Evolutionary conservation across 331 rosid genomes (phyloP), one percentile per base, ranked within the genome.

Genomic region (Pyrus hybrid): DNA sequence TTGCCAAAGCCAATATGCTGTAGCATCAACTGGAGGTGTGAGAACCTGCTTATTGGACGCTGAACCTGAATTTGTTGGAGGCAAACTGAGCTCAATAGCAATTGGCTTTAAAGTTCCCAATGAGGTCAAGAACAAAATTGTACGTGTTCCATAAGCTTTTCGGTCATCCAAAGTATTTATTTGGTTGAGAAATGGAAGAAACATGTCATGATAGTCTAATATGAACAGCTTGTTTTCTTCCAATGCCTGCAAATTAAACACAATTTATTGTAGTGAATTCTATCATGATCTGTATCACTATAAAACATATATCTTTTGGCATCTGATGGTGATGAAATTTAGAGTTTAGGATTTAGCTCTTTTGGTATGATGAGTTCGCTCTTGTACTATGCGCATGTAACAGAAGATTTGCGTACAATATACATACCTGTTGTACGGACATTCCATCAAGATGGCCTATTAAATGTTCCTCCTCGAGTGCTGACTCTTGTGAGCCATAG

Each of bases 1-100:
- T 61, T 86, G 78, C 92, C 92, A 88, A 0, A 82, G 81, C 92
- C 88, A 88, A 21, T 63, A 28, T 28, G 32, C 61, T 2, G 92
- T 86, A 16, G 85, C 77, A 58, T 82, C 56, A 65, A 71, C 43
- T 22, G 73, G 23, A 37, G 90, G 87, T 13, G 81, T 67, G 73
- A 77, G 76, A 29, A 84, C 92, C 30, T 73, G 78, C 28, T 78
- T 37, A 37, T 47, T 84, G 82, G 85, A 82, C 25, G 74, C 81
- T 1, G 85, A 81, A 65, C 78, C 82, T 5, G 43, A 82, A 6
- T 73, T 61, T 0, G 74, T 54, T 5, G 81, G 84, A 21, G 87
- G 90, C 21, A 84, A 76, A 3, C 81, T 84, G 22, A 88, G 80
- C 81, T 88, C 92, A 58, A 88, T 88, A 29, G 84, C 87, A 12